Evolutionary conservation across 306 rosid species (phyloP), one percentile per base, ranked within the genome.

Genomic region (Prosopis cineraria): DNA sequence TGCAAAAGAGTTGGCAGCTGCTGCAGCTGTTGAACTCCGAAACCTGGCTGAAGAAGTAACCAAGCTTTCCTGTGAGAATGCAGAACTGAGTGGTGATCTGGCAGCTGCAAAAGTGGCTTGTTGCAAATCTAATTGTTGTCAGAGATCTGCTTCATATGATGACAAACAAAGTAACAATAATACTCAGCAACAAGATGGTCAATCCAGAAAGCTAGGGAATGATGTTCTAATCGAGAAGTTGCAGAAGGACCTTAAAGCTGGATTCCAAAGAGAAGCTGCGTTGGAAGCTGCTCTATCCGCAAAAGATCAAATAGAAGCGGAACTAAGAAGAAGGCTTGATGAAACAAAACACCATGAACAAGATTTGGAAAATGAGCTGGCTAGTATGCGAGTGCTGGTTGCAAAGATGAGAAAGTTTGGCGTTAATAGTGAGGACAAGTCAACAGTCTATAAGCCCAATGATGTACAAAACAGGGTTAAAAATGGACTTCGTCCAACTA

Each of bases 11-110:
- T 83, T 93, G 82, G 97, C 98, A 70, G 79, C 95, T 36, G 97
- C 97, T 79, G 94, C 98, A 56, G 97, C 93, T 63, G 83, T 87
- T 80, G 97, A 93, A 80, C 97, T 91, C 62, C 86, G 84, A 84
- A 93, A 89, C 78, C 87, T 91, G 85, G 95, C 94, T 72, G 91
- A 89, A 91, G 93, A 91, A 91, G 97, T 89, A 52, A 91, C 97
- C 71, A 93, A 83, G 73, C 94, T 89, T 70, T 88, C 93, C 53
- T 88, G 88, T 74, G 93, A 89, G 84, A 93, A 93, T 66, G 91
- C 90, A 20, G 86, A 88, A 82, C 89, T 93, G 76, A 70, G 84
- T 62, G 78, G 89, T 82, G 97, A 86, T 64, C 85, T 86, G 75
- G 82, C 80, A 77, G 84, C 88, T 70, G 83, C 89, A 50, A 86